These are phyloP conservation scores for Sporisorium iseilematis-ciliati DNA, from an alignment of 1,284 basidiomycete species.

Conservation along the genomic window DNA sequence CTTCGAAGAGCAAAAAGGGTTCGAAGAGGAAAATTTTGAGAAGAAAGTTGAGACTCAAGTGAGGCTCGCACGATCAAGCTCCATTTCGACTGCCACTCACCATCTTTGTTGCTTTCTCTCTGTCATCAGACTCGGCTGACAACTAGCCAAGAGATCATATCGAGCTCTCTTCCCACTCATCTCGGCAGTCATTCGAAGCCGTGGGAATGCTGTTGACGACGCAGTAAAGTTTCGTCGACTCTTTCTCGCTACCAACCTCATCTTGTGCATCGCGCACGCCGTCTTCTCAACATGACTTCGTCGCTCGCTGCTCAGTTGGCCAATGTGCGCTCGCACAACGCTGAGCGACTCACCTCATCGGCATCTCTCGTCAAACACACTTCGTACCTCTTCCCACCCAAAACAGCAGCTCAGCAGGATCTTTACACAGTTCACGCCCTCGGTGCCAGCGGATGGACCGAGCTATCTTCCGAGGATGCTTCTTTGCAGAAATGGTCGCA, in stretches of 20 bases:
- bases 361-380: conserved; percentile 74
- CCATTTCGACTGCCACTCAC: not conserved
- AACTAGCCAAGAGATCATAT: too few relatives aligned
- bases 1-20: not conserved
- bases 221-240: conserved; percentile 2
- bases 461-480: conserved; percentile 72
- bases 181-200: conserved; percentile 2
- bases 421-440: conserved; percentile 87
- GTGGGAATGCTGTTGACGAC: conserved; percentile 20
- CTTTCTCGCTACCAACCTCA: not conserved
- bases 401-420: conserved; percentile 68
- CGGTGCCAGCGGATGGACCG: conserved; percentile 81
- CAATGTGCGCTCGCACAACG: conserved; percentile 83
- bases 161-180: too few relatives aligned
- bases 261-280: not conserved
- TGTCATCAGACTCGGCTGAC: not conserved
- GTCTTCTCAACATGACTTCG: conserved; percentile 74
- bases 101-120: too few relatives aligned
- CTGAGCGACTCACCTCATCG: conserved; percentile 79
- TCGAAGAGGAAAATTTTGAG: conserved; percentile 6
- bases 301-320: conserved; percentile 87
- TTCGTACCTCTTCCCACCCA: conserved; percentile 81
- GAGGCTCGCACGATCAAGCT: not conserved
- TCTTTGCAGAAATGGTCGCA: conserved; percentile 50
- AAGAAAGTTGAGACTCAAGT: conserved; percentile 1